phyloP scores from a whole-genome alignment of 345 rosid species.

The Dipteronia sinensis region DNA sequence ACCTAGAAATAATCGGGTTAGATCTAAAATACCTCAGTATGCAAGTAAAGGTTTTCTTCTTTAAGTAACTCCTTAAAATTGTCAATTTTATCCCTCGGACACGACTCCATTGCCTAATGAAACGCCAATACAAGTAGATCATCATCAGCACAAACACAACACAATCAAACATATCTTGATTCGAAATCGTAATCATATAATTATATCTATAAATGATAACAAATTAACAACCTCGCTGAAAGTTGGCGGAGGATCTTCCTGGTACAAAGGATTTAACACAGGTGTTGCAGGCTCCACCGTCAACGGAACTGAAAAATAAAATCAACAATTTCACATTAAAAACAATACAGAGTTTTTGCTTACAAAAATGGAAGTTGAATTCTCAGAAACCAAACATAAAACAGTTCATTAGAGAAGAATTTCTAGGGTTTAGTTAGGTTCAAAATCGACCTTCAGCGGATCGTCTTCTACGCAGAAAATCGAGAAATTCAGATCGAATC shows the following conservation, averaged over 20 bases:
- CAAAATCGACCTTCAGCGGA: constrained; percentile 42
- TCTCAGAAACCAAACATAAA: constrained; percentile 3
- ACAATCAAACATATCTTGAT: background rate
- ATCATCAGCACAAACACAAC: background rate
- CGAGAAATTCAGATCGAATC: constrained; percentile 59
- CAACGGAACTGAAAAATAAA: constrained; percentile 47
- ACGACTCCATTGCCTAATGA: constrained; percentile 67
- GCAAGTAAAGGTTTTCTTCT: constrained; percentile 75
- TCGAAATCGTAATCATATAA: background rate
- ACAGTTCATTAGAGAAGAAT: background rate
- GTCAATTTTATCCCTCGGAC: constrained; percentile 55
- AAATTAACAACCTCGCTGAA: constrained; percentile 51
- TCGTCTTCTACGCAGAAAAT: constrained; percentile 52
- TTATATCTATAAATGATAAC: background rate
- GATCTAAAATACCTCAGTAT: constrained; percentile 62
- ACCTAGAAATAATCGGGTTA: background rate
- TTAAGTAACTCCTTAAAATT: constrained; percentile 55
- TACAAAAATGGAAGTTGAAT: background rate
- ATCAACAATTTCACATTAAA: background rate
- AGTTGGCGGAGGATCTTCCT: constrained; percentile 44
- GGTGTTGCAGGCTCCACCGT: constrained; percentile 54
- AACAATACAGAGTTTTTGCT: background rate
- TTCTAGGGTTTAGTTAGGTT: background rate
- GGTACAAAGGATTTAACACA: constrained; percentile 59
- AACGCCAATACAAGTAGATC: background rate